Conservation (phyloP, 805 yeast species). For the Teunomyces stri region DNA sequence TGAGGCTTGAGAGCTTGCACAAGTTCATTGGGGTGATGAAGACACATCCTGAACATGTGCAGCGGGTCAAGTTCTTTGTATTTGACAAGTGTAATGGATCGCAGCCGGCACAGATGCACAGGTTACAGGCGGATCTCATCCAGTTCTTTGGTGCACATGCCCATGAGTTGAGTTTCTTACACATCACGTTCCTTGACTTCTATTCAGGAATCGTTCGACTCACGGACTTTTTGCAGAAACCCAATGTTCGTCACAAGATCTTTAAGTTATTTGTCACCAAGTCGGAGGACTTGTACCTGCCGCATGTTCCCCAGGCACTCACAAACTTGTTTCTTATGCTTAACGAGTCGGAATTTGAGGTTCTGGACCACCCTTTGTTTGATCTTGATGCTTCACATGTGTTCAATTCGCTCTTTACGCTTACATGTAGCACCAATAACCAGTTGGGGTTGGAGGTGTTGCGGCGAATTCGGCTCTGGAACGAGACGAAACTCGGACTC, state of each 20-base stretch:
- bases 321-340: conserved; percentile 33
- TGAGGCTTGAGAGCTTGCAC: conserved; percentile 15
- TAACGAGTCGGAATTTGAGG: conserved; percentile 24
- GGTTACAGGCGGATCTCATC: conserved; percentile 22
- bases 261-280: conserved; percentile 30
- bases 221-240: conserved; percentile 21
- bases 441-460: conserved; percentile 31
- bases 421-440: conserved; percentile 32
- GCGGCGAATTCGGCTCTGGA: conserved; percentile 18
- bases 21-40: conserved; percentile 19
- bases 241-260: conserved; percentile 24
- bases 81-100: conserved; percentile 30
- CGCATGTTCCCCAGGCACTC: conserved; percentile 24
- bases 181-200: conserved; percentile 31
- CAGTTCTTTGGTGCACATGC: conserved; percentile 25
- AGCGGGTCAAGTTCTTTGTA: conserved; percentile 25
- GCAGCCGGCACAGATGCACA: conserved; percentile 9
- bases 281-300: conserved; percentile 20
- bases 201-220: conserved; percentile 22
- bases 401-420: conserved; percentile 18
- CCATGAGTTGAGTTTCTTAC: conserved; percentile 25
- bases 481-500: conserved; percentile 22
- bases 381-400: conserved; percentile 3
- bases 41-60: conserved; percentile 17
- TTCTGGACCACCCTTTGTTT: not conserved